Percentiles rank a stretch among this genome's conserved stretches.
Evolutionary conservation across 306 rosid genomes (phyloP).

Genomic region (Medicago lupulina): DNA sequence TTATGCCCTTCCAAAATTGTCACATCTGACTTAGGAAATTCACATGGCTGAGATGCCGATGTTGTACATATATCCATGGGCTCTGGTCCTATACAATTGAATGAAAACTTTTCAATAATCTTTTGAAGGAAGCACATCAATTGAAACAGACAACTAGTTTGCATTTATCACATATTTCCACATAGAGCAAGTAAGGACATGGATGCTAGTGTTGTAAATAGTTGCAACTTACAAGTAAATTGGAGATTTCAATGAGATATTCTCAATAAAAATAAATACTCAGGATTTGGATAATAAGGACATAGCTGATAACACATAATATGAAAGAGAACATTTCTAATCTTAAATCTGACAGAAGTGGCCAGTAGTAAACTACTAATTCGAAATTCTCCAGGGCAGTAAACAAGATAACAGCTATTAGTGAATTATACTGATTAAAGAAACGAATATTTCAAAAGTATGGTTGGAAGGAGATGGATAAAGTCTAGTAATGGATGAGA

Average conservation of each 20-base stretch:
- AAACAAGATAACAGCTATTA: conserved; percentile 24
- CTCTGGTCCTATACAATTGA: conserved; percentile 63
- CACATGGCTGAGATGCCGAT: conserved; percentile 62
- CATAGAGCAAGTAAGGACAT: background rate
- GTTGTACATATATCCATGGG: conserved; percentile 84
- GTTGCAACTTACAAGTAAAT: conserved; percentile 4
- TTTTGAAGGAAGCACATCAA: conserved; percentile 35
- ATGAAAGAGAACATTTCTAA: conserved; percentile 14
- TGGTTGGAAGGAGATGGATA: conserved; percentile 3
- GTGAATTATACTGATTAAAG: conserved; percentile 13
- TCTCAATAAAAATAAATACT: conserved; percentile 7
- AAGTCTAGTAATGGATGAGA: conserved; percentile 2
- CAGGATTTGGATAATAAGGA: conserved; percentile 5
- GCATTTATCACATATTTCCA: conserved; percentile 9
- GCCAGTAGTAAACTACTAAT: conserved; percentile 23
- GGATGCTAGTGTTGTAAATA: conserved; percentile 15
- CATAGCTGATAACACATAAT: conserved; percentile 20
- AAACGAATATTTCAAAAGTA: conserved; percentile 6
- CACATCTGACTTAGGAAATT: conserved; percentile 82
- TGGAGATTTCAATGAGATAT: background rate
- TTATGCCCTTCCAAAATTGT: conserved; percentile 93
- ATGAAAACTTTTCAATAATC: conserved; percentile 27
- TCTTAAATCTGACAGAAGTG: conserved; percentile 17
- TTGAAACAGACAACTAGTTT: conserved; percentile 6
- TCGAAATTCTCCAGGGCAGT: background rate